Conservation (phyloP, 2,329 filamentous ascomycete genomes). For the Zopfia rhizophila region DNA sequence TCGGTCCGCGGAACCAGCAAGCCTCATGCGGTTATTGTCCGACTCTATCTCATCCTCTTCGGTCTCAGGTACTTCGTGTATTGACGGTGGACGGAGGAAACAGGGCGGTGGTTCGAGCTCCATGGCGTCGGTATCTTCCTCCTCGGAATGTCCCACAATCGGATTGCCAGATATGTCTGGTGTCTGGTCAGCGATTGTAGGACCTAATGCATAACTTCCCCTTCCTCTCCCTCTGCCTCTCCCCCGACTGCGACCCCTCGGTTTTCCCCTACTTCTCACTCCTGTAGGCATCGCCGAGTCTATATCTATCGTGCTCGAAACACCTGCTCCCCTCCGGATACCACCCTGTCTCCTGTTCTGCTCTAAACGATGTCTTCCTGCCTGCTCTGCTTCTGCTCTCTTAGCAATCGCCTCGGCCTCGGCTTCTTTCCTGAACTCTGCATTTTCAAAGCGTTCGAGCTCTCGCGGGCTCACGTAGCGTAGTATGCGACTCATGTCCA, state of each 20-base stretch:
- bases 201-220: too few species aligned
- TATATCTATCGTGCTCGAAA: constrained; percentile 17
- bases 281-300: constrained; percentile 3
- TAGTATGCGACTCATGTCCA: constrained; percentile 42
- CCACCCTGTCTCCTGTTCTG: constrained; percentile 35
- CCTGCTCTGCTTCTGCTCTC: constrained; percentile 33
- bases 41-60: constrained; percentile 8
- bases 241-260: constrained; percentile 20
- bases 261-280: constrained; percentile 6
- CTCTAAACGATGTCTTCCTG: constrained; percentile 26
- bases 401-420: constrained; percentile 35
- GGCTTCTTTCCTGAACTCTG: constrained; percentile 39
- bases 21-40: not conserved
- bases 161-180: too few species aligned
- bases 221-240: constrained; percentile 31
- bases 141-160: too few species aligned
- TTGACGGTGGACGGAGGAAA: not conserved
- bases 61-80: not conserved
- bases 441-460: constrained; percentile 46
- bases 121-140: not conserved
- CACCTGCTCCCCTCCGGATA: constrained; percentile 17
- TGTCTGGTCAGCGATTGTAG: too few species aligned
- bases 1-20: not conserved
- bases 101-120: not conserved
- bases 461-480: constrained; percentile 41